phyloP scores from a whole-genome alignment of 257 asterid genomes.

The Datura wrightii region DNA sequence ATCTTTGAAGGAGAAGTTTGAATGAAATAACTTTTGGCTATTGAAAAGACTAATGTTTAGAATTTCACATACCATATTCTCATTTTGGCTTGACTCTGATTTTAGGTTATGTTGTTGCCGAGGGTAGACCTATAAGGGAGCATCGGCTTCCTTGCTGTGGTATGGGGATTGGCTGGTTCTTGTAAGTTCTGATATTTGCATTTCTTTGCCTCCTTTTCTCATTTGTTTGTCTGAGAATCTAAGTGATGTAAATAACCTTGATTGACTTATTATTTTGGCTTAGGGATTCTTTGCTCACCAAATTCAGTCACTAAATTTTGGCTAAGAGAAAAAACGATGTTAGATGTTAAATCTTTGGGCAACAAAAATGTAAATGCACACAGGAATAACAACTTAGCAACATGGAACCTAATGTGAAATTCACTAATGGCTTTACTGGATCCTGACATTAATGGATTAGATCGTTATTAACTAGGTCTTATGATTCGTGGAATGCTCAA shows the following conservation, averaged over 20 bases:
- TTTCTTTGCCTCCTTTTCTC: neutral
- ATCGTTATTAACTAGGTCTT: neutral
- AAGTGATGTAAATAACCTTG: neutral
- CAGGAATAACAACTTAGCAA: neutral
- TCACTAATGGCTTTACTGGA: conserved; percentile 8
- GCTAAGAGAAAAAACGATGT: neutral
- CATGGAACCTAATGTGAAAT: neutral
- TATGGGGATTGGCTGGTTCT: conserved; percentile 87
- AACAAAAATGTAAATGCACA: conserved; percentile 11
- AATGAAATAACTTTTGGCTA: neutral
- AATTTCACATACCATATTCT: neutral
- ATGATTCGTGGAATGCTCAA: neutral
- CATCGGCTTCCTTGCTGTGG: conserved; percentile 93
- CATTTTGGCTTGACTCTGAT: neutral
- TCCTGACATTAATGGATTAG: neutral
- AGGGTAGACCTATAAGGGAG: conserved; percentile 56
- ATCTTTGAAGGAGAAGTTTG: neutral
- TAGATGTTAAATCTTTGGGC: conserved; percentile 5
- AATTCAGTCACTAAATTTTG: neutral
- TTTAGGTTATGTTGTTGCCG: conserved; percentile 70
- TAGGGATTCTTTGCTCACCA: neutral
- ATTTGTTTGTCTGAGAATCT: neutral
- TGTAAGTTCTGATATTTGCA: conserved; percentile 61
- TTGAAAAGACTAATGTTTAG: conserved; percentile 6
- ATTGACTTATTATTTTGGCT: neutral